phyloP scores from a whole-genome alignment of 1,284 basidiomycete species.

The Wolfiporia cocos region DNA sequence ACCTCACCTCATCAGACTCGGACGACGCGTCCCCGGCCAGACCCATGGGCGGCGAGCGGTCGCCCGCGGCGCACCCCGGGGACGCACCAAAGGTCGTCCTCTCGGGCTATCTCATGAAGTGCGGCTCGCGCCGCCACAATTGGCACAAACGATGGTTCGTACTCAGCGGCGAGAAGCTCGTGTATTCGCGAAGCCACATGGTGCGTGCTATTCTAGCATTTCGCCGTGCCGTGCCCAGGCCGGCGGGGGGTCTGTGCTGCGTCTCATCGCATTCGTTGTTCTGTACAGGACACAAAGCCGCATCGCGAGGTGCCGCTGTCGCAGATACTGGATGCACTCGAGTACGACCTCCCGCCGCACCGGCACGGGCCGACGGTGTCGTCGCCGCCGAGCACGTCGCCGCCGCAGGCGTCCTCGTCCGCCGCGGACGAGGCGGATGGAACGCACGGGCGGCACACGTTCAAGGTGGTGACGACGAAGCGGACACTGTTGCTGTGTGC shows the following conservation, averaged over 20 bases:
- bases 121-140: conserved; percentile 85
- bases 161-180: conserved; percentile 73
- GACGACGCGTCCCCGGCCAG: conserved; percentile 42
- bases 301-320: conserved; percentile 82
- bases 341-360: conserved; percentile 62
- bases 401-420: conserved; percentile 24
- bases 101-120: conserved; percentile 95
- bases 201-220: conserved; percentile 34
- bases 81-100: conserved; percentile 73
- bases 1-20: conserved; percentile 68
- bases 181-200: conserved; percentile 89
- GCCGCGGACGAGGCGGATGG: conserved; percentile 37
- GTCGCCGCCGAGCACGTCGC: conserved; percentile 29
- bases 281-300: conserved; percentile 80
- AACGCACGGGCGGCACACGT: conserved; percentile 57
- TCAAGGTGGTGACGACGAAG: conserved; percentile 96
- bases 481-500: conserved; percentile 87
- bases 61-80: conserved; percentile 23
- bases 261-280: conserved; percentile 5
- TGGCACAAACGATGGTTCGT: conserved; percentile 97
- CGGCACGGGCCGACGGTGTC: conserved; percentile 17
- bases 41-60: neutral
- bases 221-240: neutral
- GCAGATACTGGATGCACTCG: conserved; percentile 90
- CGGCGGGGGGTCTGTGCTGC: neutral